Percentiles rank a stretch among this genome's conserved stretches.
Conservation (phyloP, 768 basidiomycete species). For the Suillus americanus region DNA sequence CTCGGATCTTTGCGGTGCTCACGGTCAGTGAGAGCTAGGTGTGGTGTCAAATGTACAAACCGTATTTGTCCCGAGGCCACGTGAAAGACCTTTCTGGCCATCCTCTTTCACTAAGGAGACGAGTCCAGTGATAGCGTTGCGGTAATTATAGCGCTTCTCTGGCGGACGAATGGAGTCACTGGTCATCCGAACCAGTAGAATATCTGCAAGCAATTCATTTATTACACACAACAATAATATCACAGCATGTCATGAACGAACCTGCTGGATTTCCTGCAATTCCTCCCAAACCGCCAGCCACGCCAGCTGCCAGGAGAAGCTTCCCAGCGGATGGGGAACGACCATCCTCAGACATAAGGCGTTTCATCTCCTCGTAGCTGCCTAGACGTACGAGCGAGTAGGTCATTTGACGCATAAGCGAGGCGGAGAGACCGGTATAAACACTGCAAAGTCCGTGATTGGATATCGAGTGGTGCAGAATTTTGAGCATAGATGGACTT, state of each 20-base stretch:
- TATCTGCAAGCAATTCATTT: constrained; percentile 43
- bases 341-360: constrained; percentile 47
- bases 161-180: constrained; percentile 77
- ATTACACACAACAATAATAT: background rate
- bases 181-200: constrained; percentile 83
- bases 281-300: constrained; percentile 81
- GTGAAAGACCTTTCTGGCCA: constrained; percentile 62
- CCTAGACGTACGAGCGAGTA: constrained; percentile 87
- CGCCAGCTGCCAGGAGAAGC: constrained; percentile 62
- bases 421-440: constrained; percentile 81
- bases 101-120: constrained; percentile 63
- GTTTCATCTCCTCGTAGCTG: constrained; percentile 77
- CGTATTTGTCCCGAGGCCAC: constrained; percentile 79
- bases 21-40: constrained; percentile 8
- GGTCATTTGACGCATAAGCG: constrained; percentile 86
- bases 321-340: constrained; percentile 46
- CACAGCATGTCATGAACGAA: constrained; percentile 14
- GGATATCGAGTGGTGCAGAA: constrained; percentile 63
- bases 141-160: constrained; percentile 74
- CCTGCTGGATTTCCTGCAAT: constrained; percentile 85
- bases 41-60: constrained; percentile 38
- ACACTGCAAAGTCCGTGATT: constrained; percentile 72
- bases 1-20: constrained; percentile 44
- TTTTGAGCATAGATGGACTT: constrained; percentile 63
- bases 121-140: constrained; percentile 78